Evolutionary conservation across 495 filamentous ascomycete genomes (phyloP).

Genomic region (Usnea hakonensis): DNA sequence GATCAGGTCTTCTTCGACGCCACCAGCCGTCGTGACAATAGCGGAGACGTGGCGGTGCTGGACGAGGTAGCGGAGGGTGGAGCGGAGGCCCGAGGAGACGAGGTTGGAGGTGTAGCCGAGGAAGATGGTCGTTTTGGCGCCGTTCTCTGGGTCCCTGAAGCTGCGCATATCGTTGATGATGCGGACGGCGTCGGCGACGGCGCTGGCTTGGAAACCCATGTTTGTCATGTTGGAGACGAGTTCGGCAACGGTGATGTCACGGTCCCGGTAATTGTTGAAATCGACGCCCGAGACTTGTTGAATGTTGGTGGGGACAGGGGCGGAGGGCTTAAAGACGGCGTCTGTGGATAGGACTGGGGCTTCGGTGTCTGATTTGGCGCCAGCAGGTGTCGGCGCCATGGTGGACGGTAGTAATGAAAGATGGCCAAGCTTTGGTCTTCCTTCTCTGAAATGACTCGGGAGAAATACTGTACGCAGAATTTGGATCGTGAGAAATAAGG

Average conservation of each 20-base stretch:
- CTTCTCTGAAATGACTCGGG: accelerated
- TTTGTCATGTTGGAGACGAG: slow-evolving; percentile 71
- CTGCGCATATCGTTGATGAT: slow-evolving; percentile 94
- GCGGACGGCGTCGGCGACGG: slow-evolving; percentile 70
- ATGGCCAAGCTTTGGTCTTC: neutral
- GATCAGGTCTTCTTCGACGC: slow-evolving; percentile 95
- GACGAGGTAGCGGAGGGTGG: slow-evolving; percentile 85
- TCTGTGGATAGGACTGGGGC: slow-evolving; percentile 59
- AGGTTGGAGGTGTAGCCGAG: slow-evolving; percentile 95
- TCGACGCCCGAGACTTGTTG: slow-evolving; percentile 78
- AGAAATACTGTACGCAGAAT: neutral
- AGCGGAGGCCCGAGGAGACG: slow-evolving; percentile 88
- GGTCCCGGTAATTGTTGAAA: slow-evolving; percentile 69
- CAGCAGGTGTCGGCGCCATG: neutral
- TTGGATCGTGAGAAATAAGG: neutral
- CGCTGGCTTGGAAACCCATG: slow-evolving; percentile 90
- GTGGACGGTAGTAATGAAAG: neutral
- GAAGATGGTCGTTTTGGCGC: slow-evolving; percentile 78
- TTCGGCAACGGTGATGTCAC: slow-evolving; percentile 74
- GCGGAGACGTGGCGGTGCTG: slow-evolving; percentile 84
- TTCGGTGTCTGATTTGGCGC: neutral
- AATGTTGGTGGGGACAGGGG: slow-evolving; percentile 65
- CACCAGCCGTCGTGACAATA: slow-evolving; percentile 94
- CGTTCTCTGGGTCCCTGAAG: slow-evolving; percentile 67
- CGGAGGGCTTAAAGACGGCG: slow-evolving; percentile 84